Evolutionary conservation across 495 filamentous ascomycete species (phyloP).

Genomic region (Cryomyces minteri): DNA sequence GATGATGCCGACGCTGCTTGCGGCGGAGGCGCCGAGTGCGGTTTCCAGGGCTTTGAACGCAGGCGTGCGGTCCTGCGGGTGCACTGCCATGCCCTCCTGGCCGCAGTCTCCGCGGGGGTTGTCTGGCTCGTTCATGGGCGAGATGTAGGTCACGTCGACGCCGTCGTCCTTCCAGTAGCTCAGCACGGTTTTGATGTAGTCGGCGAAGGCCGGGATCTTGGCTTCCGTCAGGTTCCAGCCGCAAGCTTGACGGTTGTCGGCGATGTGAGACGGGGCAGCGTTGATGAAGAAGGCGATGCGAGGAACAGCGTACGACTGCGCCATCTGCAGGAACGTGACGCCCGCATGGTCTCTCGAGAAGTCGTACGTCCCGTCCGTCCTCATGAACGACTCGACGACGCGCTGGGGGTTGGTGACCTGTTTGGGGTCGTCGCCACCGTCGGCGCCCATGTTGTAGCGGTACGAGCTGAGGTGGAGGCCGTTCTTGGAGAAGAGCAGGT

Average conservation of each 20-base stretch:
- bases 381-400: constrained; percentile 4
- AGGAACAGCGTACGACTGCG: constrained; percentile 2
- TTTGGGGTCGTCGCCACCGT: constrained; percentile 5
- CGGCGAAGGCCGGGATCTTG: constrained; percentile 1
- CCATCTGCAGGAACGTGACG: constrained; percentile 4
- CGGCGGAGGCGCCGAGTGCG: constrained; percentile 1
- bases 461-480: constrained; percentile 5
- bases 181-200: constrained; percentile 6
- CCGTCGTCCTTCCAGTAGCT: constrained; percentile 2
- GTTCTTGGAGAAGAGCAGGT: constrained; percentile 7
- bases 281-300: constrained; percentile 9
- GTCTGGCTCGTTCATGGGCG: constrained; percentile 8
- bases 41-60: background rate
- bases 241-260: constrained; percentile 5
- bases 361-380: constrained; percentile 7
- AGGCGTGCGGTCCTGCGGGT: background rate
- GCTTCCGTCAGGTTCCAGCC: constrained; percentile 6
- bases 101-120: constrained; percentile 4
- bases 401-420: constrained; percentile 1
- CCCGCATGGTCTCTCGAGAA: constrained; percentile 7
- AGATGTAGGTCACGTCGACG: constrained; percentile 6
- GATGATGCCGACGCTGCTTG: constrained; percentile 3
- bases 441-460: constrained; percentile 7
- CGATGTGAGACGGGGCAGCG: constrained; percentile 5
- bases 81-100: constrained; percentile 7